phyloP scores from a whole-genome alignment of 1,284 basidiomycete genomes.

The Leccinum huronense region DNA sequence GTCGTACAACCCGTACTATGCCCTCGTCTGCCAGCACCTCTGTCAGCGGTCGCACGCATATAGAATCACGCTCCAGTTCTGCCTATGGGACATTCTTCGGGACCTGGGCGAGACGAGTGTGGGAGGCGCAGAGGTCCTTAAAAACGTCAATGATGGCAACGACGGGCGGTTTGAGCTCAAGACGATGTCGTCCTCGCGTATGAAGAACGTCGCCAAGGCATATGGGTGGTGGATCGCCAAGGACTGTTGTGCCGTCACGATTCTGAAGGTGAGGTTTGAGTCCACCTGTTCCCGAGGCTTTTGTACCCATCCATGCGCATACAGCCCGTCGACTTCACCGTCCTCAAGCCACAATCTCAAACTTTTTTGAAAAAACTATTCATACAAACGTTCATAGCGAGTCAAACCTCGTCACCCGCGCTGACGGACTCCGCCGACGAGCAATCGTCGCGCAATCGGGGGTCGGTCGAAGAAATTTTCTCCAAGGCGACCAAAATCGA shows the following conservation, averaged over 20 bases:
- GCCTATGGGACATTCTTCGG: constrained; percentile 95
- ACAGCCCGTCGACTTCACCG: constrained; percentile 83
- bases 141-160: constrained; percentile 53
- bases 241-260: constrained; percentile 65
- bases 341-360: constrained; percentile 60
- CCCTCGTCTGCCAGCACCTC: constrained; percentile 78
- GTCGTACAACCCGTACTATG: constrained; percentile 94
- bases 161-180: constrained; percentile 46
- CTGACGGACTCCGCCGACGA: constrained; percentile 41
- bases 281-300: neutral
- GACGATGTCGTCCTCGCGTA: constrained; percentile 58
- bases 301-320: neutral
- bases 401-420: constrained; percentile 70
- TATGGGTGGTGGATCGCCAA: constrained; percentile 87
- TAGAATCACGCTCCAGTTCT: constrained; percentile 93
- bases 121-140: constrained; percentile 78
- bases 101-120: constrained; percentile 84
- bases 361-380: constrained; percentile 73
- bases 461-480: constrained; percentile 70
- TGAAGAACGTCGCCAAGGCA: constrained; percentile 68
- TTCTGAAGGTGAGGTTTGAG: constrained; percentile 71
- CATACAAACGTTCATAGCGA: constrained; percentile 64
- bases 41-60: constrained; percentile 76
- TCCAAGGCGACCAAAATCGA: constrained; percentile 62
- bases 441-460: constrained; percentile 49